Conservation (phyloP, 345 rosid genomes). For the Corchorus capsularis region DNA sequence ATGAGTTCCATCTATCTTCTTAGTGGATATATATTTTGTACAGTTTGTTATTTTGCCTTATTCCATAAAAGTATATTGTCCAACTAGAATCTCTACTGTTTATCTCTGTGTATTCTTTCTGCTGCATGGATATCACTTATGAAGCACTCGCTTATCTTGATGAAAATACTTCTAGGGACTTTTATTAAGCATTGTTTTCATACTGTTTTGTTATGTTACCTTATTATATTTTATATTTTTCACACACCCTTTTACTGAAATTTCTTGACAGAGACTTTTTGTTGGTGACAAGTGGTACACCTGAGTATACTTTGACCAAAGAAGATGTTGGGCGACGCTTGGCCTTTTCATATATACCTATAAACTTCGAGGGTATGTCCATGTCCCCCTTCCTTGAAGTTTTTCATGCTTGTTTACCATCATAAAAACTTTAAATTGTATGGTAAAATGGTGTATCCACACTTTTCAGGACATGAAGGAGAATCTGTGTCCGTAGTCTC, state of each 20-base stretch:
- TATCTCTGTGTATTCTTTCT: not conserved
- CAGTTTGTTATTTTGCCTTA: not conserved
- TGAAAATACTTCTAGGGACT: not conserved
- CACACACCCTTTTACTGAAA: constrained; percentile 1
- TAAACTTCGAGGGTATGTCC: constrained; percentile 85
- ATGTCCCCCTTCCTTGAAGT: constrained; percentile 16
- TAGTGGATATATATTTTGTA: not conserved
- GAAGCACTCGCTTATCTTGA: not conserved
- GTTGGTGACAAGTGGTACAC: constrained; percentile 69
- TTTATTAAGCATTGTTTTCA: not conserved
- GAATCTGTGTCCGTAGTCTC: constrained; percentile 65
- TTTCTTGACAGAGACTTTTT: constrained; percentile 53
- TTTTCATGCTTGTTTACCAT: constrained; percentile 21
- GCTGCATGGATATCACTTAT: not conserved
- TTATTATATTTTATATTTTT: not conserved
- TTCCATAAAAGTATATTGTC: not conserved
- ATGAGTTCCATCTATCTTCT: not conserved
- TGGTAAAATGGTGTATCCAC: constrained; percentile 15
- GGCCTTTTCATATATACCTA: constrained; percentile 80
- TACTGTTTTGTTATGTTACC: not conserved
- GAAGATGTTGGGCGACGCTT: constrained; percentile 81
- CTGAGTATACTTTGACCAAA: constrained; percentile 78
- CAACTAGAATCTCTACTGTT: not conserved
- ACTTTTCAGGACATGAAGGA: constrained; percentile 85
- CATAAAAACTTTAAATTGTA: not conserved